These are phyloP conservation scores for Beauveria sp. DNA, from an alignment of 2,329 filamentous ascomycete genomes.

Conservation along the genomic window DNA sequence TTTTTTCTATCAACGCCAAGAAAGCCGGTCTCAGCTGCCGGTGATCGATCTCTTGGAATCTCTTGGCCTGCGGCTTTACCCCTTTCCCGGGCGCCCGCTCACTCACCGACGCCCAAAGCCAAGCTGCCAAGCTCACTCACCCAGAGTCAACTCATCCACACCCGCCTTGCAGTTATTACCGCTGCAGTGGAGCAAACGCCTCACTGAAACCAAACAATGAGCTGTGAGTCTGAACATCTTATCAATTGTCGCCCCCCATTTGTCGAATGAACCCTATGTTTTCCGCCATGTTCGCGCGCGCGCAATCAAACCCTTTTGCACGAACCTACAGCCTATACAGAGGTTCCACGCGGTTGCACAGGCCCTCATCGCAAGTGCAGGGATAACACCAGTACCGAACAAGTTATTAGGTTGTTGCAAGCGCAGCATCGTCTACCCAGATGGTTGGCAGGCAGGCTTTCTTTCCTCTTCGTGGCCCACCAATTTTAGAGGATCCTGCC, in stretches of 20 bases:
- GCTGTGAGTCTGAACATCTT: constrained; percentile 4
- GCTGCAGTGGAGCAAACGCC: not conserved
- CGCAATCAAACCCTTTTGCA: not conserved
- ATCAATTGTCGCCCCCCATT: not conserved
- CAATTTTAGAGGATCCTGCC: not conserved
- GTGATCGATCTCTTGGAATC: constrained; percentile 7
- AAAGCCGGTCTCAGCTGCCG: not conserved
- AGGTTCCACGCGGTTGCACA: not conserved
- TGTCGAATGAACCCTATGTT: not conserved
- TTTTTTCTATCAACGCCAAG: not conserved
- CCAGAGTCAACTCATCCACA: not conserved
- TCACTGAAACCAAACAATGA: constrained; percentile 7
- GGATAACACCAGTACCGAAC: not conserved
- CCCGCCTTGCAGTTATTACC: not conserved
- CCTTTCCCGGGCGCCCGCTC: not conserved
- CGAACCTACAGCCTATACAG: not conserved
- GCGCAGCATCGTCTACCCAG: too few species aligned
- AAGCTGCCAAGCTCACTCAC: not conserved
- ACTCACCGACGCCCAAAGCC: not conserved
- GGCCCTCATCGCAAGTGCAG: too few species aligned
- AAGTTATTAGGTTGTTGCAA: too few species aligned
- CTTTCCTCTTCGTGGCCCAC: not conserved
- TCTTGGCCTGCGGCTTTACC: not conserved
- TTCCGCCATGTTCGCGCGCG: not conserved
- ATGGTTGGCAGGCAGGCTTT: not conserved